These are phyloP conservation scores for Sequoia sempervirens DNA, from an alignment of 75 land plant species.

Conservation along the genomic window DNA sequence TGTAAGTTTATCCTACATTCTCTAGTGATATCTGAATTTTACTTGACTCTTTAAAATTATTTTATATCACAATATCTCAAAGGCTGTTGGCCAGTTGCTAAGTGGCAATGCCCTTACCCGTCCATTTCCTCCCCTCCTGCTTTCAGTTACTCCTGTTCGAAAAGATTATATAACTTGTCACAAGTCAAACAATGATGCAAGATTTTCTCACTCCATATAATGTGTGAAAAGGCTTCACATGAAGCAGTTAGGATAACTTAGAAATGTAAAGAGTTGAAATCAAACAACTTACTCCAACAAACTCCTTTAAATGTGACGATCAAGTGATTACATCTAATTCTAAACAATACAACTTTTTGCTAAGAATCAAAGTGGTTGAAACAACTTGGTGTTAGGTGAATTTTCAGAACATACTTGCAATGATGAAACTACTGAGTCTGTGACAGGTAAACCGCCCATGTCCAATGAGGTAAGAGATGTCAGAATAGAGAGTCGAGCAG, in stretches of 20 bases:
- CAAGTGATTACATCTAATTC: neutral
- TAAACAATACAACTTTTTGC: neutral
- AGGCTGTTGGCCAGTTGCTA: neutral
- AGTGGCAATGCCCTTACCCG: neutral
- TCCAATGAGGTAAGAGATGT: conserved; percentile 48
- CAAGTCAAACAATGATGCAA: neutral
- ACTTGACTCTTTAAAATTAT: neutral
- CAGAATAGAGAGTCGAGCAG: conserved; percentile 51
- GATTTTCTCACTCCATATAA: neutral
- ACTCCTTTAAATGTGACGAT: neutral
- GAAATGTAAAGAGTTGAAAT: neutral
- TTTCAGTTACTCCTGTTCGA: neutral
- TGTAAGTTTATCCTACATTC: neutral
- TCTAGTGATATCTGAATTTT: neutral
- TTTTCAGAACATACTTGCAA: conserved; percentile 48
- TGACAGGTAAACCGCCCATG: conserved; percentile 87
- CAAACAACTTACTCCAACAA: neutral
- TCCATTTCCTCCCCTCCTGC: neutral
- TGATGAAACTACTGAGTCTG: conserved; percentile 57
- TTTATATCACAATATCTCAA: neutral
- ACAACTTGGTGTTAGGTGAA: neutral
- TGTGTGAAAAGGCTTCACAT: neutral
- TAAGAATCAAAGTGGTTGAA: conserved; percentile 3
- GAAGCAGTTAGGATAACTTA: neutral
- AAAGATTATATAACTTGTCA: neutral